Evolutionary conservation across 2,329 filamentous ascomycete species (phyloP).

Genomic region (Magnaporthiopsis incrustans): DNA sequence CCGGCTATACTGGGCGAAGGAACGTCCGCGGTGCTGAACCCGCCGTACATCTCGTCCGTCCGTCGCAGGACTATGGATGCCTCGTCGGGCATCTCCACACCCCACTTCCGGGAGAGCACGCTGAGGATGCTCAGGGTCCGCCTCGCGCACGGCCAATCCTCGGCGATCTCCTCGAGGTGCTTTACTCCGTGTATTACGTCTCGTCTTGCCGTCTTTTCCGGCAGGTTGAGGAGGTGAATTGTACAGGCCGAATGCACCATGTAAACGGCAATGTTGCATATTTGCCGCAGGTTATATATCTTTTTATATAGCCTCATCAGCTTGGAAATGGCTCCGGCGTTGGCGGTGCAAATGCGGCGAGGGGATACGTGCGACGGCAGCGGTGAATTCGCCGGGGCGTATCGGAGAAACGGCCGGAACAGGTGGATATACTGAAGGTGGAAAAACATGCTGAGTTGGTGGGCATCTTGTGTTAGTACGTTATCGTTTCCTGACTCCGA

Average conservation of each 20-base stretch:
- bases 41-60: conserved; percentile 72
- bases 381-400: conserved; percentile 71
- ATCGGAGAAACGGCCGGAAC: conserved; percentile 91
- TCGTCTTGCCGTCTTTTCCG: conserved; percentile 80
- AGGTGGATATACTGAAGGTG: conserved; percentile 93
- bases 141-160: conserved; percentile 86
- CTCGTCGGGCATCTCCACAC: conserved; percentile 77
- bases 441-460: conserved; percentile 76
- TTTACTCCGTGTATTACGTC: conserved; percentile 88
- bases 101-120: conserved; percentile 82
- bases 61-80: conserved; percentile 67
- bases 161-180: conserved; percentile 90
- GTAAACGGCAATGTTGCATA: conserved; percentile 94
- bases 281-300: conserved; percentile 81
- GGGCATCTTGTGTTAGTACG: neutral
- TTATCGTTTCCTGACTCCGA: neutral
- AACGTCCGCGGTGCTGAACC: conserved; percentile 55
- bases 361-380: conserved; percentile 83
- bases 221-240: conserved; percentile 86
- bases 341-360: conserved; percentile 81
- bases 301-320: conserved; percentile 92
- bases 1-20: conserved; percentile 40
- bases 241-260: conserved; percentile 92
- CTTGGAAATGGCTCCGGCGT: conserved; percentile 84
- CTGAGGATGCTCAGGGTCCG: conserved; percentile 79